phyloP scores from a whole-genome alignment of 306 rosid species.

The Notholithocarpus densiflorus region DNA sequence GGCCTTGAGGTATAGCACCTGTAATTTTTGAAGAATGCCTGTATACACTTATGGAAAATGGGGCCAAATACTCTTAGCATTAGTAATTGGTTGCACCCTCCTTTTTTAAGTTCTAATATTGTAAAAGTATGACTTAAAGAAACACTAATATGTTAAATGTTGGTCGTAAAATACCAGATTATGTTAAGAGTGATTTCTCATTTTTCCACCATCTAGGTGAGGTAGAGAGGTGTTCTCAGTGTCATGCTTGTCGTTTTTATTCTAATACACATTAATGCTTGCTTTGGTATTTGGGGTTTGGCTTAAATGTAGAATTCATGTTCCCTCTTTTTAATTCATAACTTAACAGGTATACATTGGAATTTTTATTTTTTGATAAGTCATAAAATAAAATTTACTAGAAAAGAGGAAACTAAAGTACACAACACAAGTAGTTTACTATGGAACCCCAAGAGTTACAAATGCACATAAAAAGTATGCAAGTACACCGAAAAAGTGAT shows the following conservation, averaged over 20 bases:
- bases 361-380: neutral
- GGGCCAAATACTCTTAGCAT: neutral
- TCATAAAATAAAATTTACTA: neutral
- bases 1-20: conserved; percentile 55
- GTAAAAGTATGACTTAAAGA: neutral
- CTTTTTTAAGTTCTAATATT: neutral
- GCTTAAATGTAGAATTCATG: neutral
- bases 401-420: neutral
- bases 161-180: neutral
- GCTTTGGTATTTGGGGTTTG: neutral
- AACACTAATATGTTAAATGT: too few species aligned
- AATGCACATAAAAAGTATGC: neutral
- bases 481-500: neutral
- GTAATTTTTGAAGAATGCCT: conserved; percentile 7
- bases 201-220: neutral
- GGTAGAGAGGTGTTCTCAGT: neutral
- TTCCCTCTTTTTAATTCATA: neutral
- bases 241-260: neutral
- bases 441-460: neutral
- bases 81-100: neutral
- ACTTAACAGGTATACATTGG: neutral
- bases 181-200: neutral
- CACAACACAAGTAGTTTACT: neutral
- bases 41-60: neutral
- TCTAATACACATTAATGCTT: neutral